Percentiles rank a stretch among this genome's conserved stretches.
These are phyloP conservation scores for Tetraselmis chui DNA, from an alignment of 139 green algal genomes.

Conservation along the genomic window DNA sequence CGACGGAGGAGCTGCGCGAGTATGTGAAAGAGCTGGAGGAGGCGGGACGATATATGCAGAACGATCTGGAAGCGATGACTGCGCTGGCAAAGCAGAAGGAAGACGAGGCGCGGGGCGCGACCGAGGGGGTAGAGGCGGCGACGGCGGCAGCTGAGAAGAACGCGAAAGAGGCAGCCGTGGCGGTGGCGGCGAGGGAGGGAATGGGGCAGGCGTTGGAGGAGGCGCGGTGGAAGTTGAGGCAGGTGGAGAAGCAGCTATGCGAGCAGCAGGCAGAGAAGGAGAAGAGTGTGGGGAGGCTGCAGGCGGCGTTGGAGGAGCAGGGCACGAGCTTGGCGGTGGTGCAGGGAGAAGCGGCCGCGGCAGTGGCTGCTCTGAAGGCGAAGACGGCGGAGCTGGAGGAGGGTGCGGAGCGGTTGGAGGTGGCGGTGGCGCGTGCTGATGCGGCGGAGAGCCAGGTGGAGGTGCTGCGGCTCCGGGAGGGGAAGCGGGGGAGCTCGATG, in stretches of 20 bases:
- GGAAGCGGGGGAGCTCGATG: neutral
- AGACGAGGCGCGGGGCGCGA: neutral
- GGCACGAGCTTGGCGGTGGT: conserved; percentile 4
- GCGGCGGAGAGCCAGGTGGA: conserved; percentile 5
- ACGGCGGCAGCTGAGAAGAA: neutral
- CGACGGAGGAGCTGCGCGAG: neutral
- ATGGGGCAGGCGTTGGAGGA: neutral
- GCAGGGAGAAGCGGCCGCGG: conserved; percentile 13
- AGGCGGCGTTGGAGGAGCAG: neutral
- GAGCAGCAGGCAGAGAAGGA: neutral
- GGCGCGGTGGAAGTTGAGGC: neutral
- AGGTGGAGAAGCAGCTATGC: conserved; percentile 1
- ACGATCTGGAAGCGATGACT: conserved; percentile 9
- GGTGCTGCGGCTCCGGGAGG: conserved; percentile 1
- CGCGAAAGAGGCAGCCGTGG: neutral
- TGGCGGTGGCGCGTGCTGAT: neutral
- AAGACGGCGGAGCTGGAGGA: neutral
- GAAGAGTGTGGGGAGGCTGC: conserved; percentile 4
- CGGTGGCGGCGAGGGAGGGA: neutral
- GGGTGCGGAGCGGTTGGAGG: neutral
- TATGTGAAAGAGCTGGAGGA: conserved; percentile 30
- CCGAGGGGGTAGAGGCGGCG: neutral
- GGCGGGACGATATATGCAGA: conserved; percentile 17
- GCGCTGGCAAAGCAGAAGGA: conserved; percentile 15
- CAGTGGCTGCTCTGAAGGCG: conserved; percentile 10